These are phyloP conservation scores for Xylariomycetidae sp. DNA, from an alignment of 2,329 filamentous ascomycete species.

Conservation along the genomic window DNA sequence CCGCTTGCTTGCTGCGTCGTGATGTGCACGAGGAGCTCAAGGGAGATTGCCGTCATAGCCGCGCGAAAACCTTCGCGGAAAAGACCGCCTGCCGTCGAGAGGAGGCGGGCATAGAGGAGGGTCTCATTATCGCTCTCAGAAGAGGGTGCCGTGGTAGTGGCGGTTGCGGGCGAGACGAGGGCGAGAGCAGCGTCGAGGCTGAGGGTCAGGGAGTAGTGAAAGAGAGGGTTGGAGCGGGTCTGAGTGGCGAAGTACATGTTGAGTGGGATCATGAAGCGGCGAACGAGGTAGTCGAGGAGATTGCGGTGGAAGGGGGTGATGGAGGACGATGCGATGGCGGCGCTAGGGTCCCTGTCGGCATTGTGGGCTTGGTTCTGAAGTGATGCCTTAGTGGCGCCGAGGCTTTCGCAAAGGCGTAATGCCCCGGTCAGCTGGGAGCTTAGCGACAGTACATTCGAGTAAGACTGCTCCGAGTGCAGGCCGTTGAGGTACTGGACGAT, in stretches of 20 bases:
- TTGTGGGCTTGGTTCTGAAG: too few relatives aligned
- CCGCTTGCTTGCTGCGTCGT: constrained; percentile 25
- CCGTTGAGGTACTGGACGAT: constrained; percentile 31
- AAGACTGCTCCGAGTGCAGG: constrained; percentile 28
- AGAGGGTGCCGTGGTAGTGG: constrained; percentile 34
- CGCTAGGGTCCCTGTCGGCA: too few relatives aligned
- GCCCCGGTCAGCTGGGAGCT: constrained; percentile 27
- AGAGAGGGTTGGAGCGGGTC: constrained; percentile 39
- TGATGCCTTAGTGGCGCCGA: too few relatives aligned
- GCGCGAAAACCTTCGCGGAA: too few relatives aligned
- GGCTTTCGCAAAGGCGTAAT: constrained; percentile 16
- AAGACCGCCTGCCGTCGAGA: too few relatives aligned
- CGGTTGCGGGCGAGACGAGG: constrained; percentile 31
- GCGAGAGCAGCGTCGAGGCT: constrained; percentile 39
- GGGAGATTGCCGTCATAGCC: constrained; percentile 26
- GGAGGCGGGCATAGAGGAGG: too few relatives aligned
- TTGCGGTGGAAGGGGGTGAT: constrained; percentile 39
- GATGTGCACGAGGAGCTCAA: constrained; percentile 32
- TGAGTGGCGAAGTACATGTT: constrained; percentile 44
- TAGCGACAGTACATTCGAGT: constrained; percentile 29
- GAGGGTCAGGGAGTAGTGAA: constrained; percentile 44
- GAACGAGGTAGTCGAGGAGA: constrained; percentile 45
- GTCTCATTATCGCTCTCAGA: constrained; percentile 35
- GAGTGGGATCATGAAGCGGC: constrained; percentile 50
- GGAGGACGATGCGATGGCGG: constrained; percentile 7